Evolutionary conservation across 2,329 filamentous ascomycete species (phyloP), one percentile per base, ranked within the genome.

Genomic region (Dactylonectria macrodidyma): DNA sequence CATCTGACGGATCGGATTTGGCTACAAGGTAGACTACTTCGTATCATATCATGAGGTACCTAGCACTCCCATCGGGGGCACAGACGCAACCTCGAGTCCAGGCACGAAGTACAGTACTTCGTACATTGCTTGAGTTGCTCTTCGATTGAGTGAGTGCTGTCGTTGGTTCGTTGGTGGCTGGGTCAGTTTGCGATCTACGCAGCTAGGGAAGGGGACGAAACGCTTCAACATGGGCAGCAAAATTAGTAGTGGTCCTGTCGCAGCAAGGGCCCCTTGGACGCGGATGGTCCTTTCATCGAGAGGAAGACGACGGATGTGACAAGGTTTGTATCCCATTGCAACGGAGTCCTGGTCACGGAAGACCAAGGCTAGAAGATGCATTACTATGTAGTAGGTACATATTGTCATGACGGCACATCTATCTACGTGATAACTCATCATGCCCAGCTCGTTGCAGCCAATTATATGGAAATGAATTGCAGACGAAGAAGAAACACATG

Each of bases 141-240:
- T 11, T 47, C 46, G n/a, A 47, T 22, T 14, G 47, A 51, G 47
- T 30, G 22, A 47, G 10, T 26, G 44, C 19, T 19, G 19, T 19
- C 19, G 19, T 19, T 47, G 44, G 11, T 51, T 36, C 44, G 16
- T 34, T 34, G 57, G 63, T 61, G 58, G 63, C 57, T 61, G 58
- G 57, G 58, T 50, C 19, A 44, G 9, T 44, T 66, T 62, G 59
- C 54, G 69, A 75, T 75, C 71, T 72, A 66, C 71, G 60, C 63
- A 41, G 41, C 65, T 70, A 73, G 66, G 46, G 59, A 65, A 66
- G 68, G 68, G 55, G 66, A 59, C 68, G 61, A 72, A 74, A 72
- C 63, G 52, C 58, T 59, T 54, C 33, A 55, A 44, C 41, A 22
- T 38, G 65, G 60, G 61, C 50, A 59, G 58, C 33, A 54, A 71